These are phyloP conservation scores for Agapanthus africanus DNA, from an alignment of 106 monocot genomes.

Conservation along the genomic window DNA sequence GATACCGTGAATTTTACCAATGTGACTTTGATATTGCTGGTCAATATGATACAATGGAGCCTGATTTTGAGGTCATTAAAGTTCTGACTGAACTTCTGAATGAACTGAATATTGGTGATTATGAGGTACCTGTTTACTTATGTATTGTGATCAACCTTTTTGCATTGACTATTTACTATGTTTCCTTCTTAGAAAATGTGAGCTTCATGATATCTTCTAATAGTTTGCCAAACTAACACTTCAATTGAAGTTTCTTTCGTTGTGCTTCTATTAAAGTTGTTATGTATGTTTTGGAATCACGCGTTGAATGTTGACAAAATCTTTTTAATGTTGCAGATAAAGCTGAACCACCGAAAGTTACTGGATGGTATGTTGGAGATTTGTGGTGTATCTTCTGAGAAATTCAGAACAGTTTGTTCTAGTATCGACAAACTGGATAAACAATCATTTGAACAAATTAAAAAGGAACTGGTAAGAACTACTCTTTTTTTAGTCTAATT, in stretches of 20 bases:
- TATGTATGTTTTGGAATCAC: not conserved
- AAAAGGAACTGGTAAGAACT: conserved; percentile 78
- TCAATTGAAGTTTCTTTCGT: not conserved
- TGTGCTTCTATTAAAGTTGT: not conserved
- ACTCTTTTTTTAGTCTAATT: not conserved
- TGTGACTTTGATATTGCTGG: conserved; percentile 99
- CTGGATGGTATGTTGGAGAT: conserved; percentile 97
- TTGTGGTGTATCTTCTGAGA: conserved; percentile 89
- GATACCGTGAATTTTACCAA: conserved; percentile 97
- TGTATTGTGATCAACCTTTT: not conserved
- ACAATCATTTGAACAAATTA: conserved; percentile 88
- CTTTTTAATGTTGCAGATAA: conserved; percentile 45
- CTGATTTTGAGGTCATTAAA: conserved; percentile 91
- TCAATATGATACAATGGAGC: conserved; percentile 76
- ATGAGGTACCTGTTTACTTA: conserved; percentile 50
- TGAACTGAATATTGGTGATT: conserved; percentile 75
- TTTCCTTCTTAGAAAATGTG: not conserved
- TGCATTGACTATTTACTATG: not conserved
- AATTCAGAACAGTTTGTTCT: conserved; percentile 97
- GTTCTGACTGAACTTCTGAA: conserved; percentile 81
- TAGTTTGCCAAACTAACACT: not conserved
- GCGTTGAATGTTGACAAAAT: too few relatives aligned
- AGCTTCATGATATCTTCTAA: not conserved
- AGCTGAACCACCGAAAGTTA: conserved; percentile 89
- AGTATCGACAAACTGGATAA: conserved; percentile 99